These are phyloP conservation scores for Boletus tomentosulus DNA, from an alignment of 768 basidiomycete genomes.

Conservation along the genomic window DNA sequence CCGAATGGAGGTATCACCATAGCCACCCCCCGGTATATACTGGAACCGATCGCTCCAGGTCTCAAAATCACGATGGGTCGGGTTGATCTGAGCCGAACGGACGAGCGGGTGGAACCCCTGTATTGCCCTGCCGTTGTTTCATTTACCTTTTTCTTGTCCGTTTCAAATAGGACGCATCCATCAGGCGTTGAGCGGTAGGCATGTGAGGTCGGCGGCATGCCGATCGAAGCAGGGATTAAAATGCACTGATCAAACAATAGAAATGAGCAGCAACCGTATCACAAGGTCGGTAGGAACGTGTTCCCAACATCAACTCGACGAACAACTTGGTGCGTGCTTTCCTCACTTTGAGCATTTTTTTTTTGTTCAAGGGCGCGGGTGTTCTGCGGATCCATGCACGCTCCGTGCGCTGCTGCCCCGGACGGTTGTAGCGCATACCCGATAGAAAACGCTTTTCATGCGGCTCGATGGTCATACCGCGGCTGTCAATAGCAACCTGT, in stretches of 20 bases:
- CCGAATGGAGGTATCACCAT: background rate
- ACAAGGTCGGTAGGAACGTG: background rate
- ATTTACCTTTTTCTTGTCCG: background rate
- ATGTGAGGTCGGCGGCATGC: background rate
- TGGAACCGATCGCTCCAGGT: background rate
- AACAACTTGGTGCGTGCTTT: background rate
- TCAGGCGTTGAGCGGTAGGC: background rate
- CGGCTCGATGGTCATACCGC: background rate
- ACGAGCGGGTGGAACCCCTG: background rate
- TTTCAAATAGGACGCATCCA: background rate
- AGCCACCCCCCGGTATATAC: background rate
- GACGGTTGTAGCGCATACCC: background rate
- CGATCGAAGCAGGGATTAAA: constrained; percentile 5
- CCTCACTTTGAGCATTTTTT: background rate
- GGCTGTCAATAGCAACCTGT: background rate
- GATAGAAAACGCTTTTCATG: background rate
- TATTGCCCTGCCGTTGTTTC: constrained; percentile 1
- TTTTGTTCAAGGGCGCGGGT: background rate
- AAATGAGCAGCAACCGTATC: background rate
- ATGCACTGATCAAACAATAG: background rate
- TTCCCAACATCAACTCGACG: background rate
- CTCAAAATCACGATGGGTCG: background rate
- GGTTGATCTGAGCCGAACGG: constrained; percentile 1
- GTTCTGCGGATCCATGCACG: background rate
- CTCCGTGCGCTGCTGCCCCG: background rate